These are phyloP conservation scores for Pleomassaria siparia DNA, from an alignment of 2,329 filamentous ascomycete species.

Conservation along the genomic window DNA sequence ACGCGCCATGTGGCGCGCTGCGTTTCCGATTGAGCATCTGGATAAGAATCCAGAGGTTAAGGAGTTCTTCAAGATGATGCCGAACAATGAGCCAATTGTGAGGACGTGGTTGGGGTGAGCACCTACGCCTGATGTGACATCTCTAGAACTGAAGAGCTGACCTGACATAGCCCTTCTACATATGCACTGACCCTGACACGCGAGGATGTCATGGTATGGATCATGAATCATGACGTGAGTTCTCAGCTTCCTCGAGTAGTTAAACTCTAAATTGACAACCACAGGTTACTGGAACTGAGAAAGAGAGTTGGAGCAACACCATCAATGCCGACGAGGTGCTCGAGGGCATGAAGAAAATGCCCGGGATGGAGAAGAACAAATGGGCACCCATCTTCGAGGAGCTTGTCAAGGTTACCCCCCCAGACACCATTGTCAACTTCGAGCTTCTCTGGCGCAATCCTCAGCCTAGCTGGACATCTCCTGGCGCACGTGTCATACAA, in stretches of 20 bases:
- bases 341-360: constrained; percentile 48
- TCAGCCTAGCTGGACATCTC: constrained; percentile 49
- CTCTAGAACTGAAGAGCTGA: constrained; percentile 9
- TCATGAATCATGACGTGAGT: constrained; percentile 51
- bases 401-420: constrained; percentile 47
- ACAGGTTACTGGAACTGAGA: constrained; percentile 48
- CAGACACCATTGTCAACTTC: constrained; percentile 53
- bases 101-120: constrained; percentile 47
- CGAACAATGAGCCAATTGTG: constrained; percentile 47
- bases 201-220: constrained; percentile 53
- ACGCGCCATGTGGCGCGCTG: constrained; percentile 45
- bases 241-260: not conserved
- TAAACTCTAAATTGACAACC: constrained; percentile 11
- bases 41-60: constrained; percentile 50
- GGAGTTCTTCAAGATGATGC: constrained; percentile 50
- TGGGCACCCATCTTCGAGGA: constrained; percentile 51
- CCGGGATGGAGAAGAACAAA: constrained; percentile 43
- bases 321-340: constrained; percentile 51
- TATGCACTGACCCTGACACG: constrained; percentile 50
- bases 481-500: constrained; percentile 46
- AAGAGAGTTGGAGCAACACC: constrained; percentile 51
- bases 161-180: constrained; percentile 35
- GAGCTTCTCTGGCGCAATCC: constrained; percentile 52
- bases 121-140: not conserved
- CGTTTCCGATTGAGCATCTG: constrained; percentile 46